Base-by-base conservation (phyloP, 495 filamentous ascomycete species). In the Neurospora sp. region DNA sequence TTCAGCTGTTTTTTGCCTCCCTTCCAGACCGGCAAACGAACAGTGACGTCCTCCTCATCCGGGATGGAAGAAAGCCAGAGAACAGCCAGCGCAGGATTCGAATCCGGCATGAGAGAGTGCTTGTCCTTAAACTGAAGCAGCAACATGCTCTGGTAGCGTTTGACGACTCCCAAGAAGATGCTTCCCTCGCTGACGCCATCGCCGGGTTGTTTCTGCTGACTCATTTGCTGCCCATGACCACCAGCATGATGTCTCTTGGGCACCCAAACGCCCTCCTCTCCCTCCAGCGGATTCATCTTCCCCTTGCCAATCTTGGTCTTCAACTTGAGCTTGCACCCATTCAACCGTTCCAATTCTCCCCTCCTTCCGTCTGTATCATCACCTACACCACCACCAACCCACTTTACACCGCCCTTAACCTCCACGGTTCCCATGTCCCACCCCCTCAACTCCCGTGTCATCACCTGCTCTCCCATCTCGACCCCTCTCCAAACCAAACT, bases 401-500 rank as follows among this genome's bases (percentile, higher is more conserved):
- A 71, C 73, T 80, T 79, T 9, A 85, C 77, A 7, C 77, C 71
- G 1, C 77, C 77, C 39, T 80, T 81, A 27, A 92, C 82, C 71
- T 91, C 88, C 2, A 92, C 70, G 2, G 90, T 91, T 3, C 91
- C 91, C 71, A 88, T 90, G 12, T 91, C 86, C 87, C 90, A 90
- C 0, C 91, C 91, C 2, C 87, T 80, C 31, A 91, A 78, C 48
- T 86, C 81, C 41, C 75, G 77, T 2, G 86, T 87, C 16, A 88
- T 77, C 61, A 89, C 82, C 14, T 90, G 73, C 71, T 91, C 83
- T 35, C 92, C 84, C 16, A 90, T 74, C 70, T 91, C 83, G 27
- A 92, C 84, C 59, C 89, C 91, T 40, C 91, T 84, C 82, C 91
- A 93, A 2, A 93, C 85, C 79, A 93, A 81, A 35, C 89, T 91